Evolutionary conservation across 495 filamentous ascomycete species (phyloP).

Genomic region (Alectoria sarmentosa): DNA sequence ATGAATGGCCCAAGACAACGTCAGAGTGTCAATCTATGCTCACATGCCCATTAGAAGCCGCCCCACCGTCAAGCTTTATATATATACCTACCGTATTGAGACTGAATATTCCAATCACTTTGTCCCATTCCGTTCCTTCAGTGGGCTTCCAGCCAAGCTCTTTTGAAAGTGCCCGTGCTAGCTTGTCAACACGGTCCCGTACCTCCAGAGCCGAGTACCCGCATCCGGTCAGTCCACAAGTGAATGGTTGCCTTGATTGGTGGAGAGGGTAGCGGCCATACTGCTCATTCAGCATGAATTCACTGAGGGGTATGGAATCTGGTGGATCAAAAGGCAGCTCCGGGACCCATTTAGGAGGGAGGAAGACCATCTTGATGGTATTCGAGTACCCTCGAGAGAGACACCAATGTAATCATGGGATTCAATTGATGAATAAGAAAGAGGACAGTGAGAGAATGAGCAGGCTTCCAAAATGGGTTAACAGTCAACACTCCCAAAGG

Average conservation of each 20-base stretch:
- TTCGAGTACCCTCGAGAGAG: not conserved
- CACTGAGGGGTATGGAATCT: conserved; percentile 66
- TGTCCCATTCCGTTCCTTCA: conserved; percentile 76
- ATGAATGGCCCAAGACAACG: conserved; percentile 70
- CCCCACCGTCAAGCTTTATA: not conserved
- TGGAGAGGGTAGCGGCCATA: conserved; percentile 61
- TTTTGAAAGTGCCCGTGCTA: conserved; percentile 65
- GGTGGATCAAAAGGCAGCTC: conserved; percentile 61
- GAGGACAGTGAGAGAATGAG: not conserved
- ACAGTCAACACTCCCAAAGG: not conserved
- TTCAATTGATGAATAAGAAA: not conserved
- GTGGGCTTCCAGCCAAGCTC: conserved; percentile 71
- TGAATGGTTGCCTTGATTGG: conserved; percentile 66
- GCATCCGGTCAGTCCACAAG: conserved; percentile 70
- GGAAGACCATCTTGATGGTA: conserved; percentile 64
- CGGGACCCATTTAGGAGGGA: conserved; percentile 60
- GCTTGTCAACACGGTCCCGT: conserved; percentile 56
- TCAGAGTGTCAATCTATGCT: conserved; percentile 68
- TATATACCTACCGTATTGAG: conserved; percentile 63
- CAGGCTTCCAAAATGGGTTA: too few species aligned
- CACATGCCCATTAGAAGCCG: conserved; percentile 13
- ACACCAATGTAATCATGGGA: not conserved
- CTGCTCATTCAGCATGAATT: conserved; percentile 73
- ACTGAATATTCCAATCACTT: conserved; percentile 68
- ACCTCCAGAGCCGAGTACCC: conserved; percentile 61